Conservation (phyloP, 805 yeast genomes). For the Kodamaea jinghongensis region DNA sequence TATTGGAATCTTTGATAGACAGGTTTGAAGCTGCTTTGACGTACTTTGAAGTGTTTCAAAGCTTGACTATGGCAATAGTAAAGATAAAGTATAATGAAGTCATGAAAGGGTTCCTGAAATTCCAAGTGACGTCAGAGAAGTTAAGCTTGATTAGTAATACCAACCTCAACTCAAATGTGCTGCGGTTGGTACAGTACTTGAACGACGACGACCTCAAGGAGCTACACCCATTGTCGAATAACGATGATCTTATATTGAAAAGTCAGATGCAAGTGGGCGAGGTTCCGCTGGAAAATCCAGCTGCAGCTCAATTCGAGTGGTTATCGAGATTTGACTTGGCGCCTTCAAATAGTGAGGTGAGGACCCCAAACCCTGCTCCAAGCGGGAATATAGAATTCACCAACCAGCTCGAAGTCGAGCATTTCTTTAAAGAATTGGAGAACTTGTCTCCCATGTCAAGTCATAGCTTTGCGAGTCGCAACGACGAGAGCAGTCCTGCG, state of each 20-base stretch:
- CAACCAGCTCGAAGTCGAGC: conserved; percentile 27
- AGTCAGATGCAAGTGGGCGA: background rate
- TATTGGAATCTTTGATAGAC: conserved; percentile 59
- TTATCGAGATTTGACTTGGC: conserved; percentile 22
- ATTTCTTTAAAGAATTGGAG: conserved; percentile 49
- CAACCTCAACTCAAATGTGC: conserved; percentile 38
- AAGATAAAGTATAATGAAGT: conserved; percentile 49
- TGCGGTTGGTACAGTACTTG: conserved; percentile 35
- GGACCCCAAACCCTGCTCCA: conserved; percentile 1
- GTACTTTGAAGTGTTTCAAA: conserved; percentile 70
- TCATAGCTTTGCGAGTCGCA: conserved; percentile 2
- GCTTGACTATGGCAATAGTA: conserved; percentile 67
- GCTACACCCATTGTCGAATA: conserved; percentile 8
- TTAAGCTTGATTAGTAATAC: conserved; percentile 15
- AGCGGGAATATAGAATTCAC: conserved; percentile 3
- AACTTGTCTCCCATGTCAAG: conserved; percentile 21
- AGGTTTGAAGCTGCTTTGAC: conserved; percentile 76
- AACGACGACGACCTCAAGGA: conserved; percentile 7
- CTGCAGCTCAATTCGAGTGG: conserved; percentile 28
- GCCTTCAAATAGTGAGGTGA: background rate
- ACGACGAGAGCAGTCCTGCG: background rate
- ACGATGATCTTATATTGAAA: conserved; percentile 1
- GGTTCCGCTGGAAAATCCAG: background rate
- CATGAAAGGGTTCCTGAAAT: conserved; percentile 18
- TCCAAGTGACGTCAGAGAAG: conserved; percentile 9